Evolutionary conservation across 805 yeast species (phyloP).

Genomic region (Ogataea pini): DNA sequence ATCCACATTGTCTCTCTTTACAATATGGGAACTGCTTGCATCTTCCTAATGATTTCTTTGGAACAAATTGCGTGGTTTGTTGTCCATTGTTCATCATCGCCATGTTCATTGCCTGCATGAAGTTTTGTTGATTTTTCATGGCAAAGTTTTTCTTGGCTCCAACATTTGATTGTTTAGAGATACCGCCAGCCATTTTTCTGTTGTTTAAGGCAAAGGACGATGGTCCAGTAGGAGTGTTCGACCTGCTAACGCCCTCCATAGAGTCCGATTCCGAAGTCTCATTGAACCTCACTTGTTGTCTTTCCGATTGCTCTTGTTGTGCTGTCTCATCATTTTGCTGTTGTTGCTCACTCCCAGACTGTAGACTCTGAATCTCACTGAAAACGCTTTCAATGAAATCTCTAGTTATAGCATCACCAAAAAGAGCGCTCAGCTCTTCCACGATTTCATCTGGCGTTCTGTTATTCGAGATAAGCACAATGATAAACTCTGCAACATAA

Average conservation of each 20-base stretch:
- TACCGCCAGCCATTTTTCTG: conserved; percentile 21
- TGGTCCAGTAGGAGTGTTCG: conserved; percentile 24
- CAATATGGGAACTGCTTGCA: conserved; percentile 75
- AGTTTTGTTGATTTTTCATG: conserved; percentile 41
- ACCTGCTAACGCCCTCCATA: conserved; percentile 23
- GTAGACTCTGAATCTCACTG: conserved; percentile 50
- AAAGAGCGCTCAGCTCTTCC: conserved; percentile 58
- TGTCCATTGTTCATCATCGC: conserved; percentile 29
- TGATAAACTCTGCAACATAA: conserved; percentile 73
- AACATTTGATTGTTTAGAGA: conserved; percentile 15
- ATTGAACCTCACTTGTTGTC: conserved; percentile 34
- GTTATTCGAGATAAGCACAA: conserved; percentile 69
- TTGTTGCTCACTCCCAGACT: conserved; percentile 21
- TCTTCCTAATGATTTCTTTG: conserved; percentile 58
- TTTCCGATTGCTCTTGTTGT: conserved; percentile 25
- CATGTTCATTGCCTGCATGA: conserved; percentile 43
- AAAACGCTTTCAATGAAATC: conserved; percentile 58
- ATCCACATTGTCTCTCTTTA: conserved; percentile 61
- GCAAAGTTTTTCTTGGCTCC: conserved; percentile 34
- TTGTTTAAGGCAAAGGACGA: conserved; percentile 21
- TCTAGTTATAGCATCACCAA: conserved; percentile 60
- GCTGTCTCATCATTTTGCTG: conserved; percentile 20
- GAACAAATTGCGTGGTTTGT: conserved; percentile 39
- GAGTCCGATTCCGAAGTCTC: conserved; percentile 20
- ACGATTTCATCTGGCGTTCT: conserved; percentile 61